Evolutionary conservation across 139 green algal species (phyloP), one percentile per base, ranked within the genome.

Genomic region (Tetradesmus obliquus): DNA sequence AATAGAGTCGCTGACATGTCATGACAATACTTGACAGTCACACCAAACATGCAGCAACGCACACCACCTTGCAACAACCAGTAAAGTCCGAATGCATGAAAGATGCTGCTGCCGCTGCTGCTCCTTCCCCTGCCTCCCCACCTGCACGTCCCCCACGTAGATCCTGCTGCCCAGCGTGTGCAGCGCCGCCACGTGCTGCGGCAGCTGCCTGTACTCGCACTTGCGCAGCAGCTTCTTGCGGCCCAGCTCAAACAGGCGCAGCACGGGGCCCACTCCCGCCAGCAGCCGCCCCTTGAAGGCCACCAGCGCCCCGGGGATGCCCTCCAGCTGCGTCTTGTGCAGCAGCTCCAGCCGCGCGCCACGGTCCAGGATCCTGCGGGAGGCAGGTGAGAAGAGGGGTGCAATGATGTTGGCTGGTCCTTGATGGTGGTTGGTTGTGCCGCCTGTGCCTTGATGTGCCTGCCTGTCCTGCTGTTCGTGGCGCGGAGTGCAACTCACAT

Each of bases 211-310:
- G 95, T 98, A 97, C 94, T 99, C 98, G 91, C 96, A 99, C 96
- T 99, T 99, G 51, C 98, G 94, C 91, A 99, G 97, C 89, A 99
- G 94, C 94, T 99, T 98, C 95, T 99, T 99, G 94, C 99, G 99
- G 90, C 98, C 98, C 60, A 99, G 86, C 79, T 99, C 98, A 88
- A 99, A 99, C 79, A 99, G 88, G 13, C 97, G 95, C 81, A 99
- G 94, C 45, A 94, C 91, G 85, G 95, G 94, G 76, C 97, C 98
- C 13, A 99, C 93, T 24, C 98, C 98, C 10, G 96, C 98, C 71
- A 99, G 96, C 92, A 99, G 93, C 32, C 96, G 94, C 9, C 97
- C 97, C 94, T 99, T 97, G 96, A 99, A 99, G 12, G 90, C 94
- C 45, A 91, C 93, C 88, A 99, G 90, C 9, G 98, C 97, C 1